phyloP scores from a whole-genome alignment of 2,329 filamentous ascomycete species.

The Verticillium alfalfae region DNA sequence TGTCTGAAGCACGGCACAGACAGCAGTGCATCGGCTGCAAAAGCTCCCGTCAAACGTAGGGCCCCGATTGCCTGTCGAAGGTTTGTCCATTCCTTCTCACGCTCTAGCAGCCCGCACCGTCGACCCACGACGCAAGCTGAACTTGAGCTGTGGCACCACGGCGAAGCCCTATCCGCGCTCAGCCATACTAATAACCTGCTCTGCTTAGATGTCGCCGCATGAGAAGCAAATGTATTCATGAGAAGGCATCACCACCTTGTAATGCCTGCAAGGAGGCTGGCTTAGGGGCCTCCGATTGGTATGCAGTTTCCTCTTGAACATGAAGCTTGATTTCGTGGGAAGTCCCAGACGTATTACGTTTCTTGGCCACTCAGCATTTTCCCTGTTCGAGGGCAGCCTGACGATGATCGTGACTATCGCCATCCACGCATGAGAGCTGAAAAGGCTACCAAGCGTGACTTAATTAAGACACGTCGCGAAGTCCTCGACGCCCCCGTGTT shows the following conservation, averaged over 20 bases:
- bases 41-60: conserved; percentile 36
- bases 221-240: conserved; percentile 50
- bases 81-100: conserved; percentile 23
- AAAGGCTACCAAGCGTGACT: conserved; percentile 33
- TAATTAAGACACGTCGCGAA: conserved; percentile 27
- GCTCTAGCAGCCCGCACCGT: background rate
- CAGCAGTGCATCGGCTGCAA: conserved; percentile 1
- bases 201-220: conserved; percentile 46
- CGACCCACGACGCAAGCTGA: background rate
- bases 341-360: background rate
- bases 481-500: conserved; percentile 21
- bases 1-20: background rate
- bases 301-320: conserved; percentile 13
- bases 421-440: conserved; percentile 47
- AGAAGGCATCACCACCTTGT: conserved; percentile 42
- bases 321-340: background rate
- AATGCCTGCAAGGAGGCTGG: conserved; percentile 45
- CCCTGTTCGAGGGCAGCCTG: conserved; percentile 45
- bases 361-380: conserved; percentile 34
- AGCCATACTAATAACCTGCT: background rate
- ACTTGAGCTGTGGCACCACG: background rate
- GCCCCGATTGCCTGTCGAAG: conserved; percentile 48
- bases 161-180: background rate
- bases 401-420: conserved; percentile 50
- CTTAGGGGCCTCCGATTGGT: conserved; percentile 45